Evolutionary conservation across 768 basidiomycete genomes (phyloP).

Genomic region (Termitomyces sp.): DNA sequence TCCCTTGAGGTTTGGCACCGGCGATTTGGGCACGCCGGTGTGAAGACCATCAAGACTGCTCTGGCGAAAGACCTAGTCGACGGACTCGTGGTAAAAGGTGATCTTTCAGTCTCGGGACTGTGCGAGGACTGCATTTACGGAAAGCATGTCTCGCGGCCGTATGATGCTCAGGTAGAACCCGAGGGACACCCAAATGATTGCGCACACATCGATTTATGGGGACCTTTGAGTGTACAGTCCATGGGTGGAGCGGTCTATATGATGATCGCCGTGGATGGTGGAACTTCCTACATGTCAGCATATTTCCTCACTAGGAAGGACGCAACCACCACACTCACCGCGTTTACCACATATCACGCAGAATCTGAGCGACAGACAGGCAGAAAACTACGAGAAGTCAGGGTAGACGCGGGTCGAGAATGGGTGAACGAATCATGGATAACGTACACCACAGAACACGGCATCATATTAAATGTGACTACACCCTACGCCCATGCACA

Average conservation of each 20-base stretch:
- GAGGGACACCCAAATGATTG: neutral
- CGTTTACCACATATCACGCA: too few relatives aligned
- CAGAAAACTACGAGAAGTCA: too few relatives aligned
- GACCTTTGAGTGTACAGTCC: neutral
- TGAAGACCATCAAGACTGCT: neutral
- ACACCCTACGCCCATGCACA: too few relatives aligned
- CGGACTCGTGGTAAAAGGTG: neutral
- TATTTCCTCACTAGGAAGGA: too few relatives aligned
- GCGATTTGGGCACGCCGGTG: neutral
- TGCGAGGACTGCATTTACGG: neutral
- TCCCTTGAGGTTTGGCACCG: neutral
- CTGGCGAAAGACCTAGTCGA: neutral
- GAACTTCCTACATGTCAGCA: too few relatives aligned
- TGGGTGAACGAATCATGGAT: too few relatives aligned
- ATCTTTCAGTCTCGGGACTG: neutral
- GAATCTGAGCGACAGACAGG: too few relatives aligned
- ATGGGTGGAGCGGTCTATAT: neutral
- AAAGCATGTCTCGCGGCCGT: neutral
- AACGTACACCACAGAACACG: too few relatives aligned
- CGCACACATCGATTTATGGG: neutral
- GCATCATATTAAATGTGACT: too few relatives aligned
- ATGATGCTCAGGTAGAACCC: too few relatives aligned
- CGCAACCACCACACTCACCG: too few relatives aligned
- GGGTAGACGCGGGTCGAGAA: too few relatives aligned
- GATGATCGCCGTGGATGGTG: neutral